phyloP scores from a whole-genome alignment of 208 protist species.

The Crithidia thermophila region DNA sequence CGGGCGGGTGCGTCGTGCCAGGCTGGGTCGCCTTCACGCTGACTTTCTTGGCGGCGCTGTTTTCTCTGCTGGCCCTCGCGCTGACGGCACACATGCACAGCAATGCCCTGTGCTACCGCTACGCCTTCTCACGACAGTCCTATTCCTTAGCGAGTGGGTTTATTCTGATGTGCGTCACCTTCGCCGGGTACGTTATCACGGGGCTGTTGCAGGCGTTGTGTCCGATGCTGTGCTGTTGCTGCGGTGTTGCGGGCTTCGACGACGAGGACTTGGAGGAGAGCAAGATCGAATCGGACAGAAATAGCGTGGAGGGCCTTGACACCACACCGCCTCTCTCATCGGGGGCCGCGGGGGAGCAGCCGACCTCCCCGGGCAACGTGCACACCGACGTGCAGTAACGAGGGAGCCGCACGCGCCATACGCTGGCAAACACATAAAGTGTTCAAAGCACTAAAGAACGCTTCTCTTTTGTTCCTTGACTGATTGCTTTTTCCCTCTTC shows the following conservation, averaged over 20 bases:
- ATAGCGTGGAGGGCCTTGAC: too few relatives aligned
- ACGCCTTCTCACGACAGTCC: background rate
- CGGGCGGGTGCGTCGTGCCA: background rate
- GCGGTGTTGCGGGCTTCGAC: background rate
- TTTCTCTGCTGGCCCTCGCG: background rate
- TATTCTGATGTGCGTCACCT: background rate
- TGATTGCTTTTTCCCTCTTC: too few relatives aligned
- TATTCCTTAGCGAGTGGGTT: background rate
- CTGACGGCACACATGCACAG: background rate
- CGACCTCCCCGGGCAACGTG: too few relatives aligned
- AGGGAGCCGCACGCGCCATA: too few relatives aligned
- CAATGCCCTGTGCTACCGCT: background rate
- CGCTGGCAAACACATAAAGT: too few relatives aligned
- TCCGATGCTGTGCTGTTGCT: conserved; percentile 8
- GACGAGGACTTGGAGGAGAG: background rate
- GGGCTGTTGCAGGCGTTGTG: background rate
- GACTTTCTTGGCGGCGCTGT: background rate
- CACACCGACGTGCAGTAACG: too few relatives aligned
- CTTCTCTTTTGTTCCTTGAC: too few relatives aligned
- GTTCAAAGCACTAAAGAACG: too few relatives aligned
- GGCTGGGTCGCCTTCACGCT: conserved; percentile 10
- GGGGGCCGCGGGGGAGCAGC: too few relatives aligned
- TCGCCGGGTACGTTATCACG: background rate
- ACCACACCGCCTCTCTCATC: too few relatives aligned
- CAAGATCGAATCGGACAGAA: too few relatives aligned